Conservation (phyloP, 805 yeast genomes). For the Metschnikowia vanudenii region DNA sequence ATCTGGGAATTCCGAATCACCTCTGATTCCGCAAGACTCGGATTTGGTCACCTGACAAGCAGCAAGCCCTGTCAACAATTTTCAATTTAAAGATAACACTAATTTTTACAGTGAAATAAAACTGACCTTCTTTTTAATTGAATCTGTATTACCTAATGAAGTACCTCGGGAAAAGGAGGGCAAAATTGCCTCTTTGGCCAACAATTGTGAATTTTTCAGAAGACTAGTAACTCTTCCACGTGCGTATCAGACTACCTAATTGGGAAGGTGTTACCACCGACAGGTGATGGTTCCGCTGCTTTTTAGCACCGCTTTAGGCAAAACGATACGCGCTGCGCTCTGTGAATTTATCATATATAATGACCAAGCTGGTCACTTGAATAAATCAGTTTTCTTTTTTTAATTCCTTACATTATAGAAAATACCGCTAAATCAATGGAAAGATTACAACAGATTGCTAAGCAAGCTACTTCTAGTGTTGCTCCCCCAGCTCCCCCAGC, state of each 20-base stretch:
- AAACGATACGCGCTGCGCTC: constrained; percentile 11
- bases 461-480: constrained; percentile 56
- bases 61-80: no score
- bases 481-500: constrained; percentile 54
- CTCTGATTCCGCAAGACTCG: no score
- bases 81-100: no score
- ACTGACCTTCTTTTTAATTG: no score
- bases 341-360: constrained; percentile 6
- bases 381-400: neutral
- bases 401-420: neutral
- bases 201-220: neutral
- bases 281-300: constrained; percentile 3
- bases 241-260: constrained; percentile 12
- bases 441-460: constrained; percentile 62
- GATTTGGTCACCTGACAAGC: no score
- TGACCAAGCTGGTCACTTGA: neutral
- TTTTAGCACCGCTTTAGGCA: constrained; percentile 9
- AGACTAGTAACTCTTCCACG: neutral
- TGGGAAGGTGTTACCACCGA: constrained; percentile 8
- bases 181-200: neutral
- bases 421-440: constrained; percentile 44
- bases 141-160: no score
- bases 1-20: no score
- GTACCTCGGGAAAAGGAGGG: neutral
- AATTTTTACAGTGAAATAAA: no score